phyloP scores from a whole-genome alignment of 2,329 filamentous ascomycete species.

The Alternaria brassicicola region DNA sequence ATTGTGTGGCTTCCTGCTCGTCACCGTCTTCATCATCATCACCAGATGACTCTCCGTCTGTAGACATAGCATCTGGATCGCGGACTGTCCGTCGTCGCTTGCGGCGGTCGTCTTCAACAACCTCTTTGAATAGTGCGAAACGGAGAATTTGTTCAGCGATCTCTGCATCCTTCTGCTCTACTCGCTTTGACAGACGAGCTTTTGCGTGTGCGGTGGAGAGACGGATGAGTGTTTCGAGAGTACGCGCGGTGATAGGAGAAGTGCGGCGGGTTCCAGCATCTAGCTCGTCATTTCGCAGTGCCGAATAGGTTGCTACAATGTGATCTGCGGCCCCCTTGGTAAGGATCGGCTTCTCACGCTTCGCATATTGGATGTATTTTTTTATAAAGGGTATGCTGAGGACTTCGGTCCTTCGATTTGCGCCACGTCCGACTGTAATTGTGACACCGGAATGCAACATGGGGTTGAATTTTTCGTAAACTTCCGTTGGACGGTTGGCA shows the following conservation, averaged over 20 bases:
- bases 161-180: conserved; percentile 87
- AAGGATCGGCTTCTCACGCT: conserved; percentile 85
- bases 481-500: conserved; percentile 78
- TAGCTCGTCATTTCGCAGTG: conserved; percentile 92
- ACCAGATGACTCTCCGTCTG: conserved; percentile 64
- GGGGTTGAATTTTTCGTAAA: conserved; percentile 94
- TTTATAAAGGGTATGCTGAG: conserved; percentile 98
- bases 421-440: conserved; percentile 73
- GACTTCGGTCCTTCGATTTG: conserved; percentile 80
- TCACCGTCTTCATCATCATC: conserved; percentile 67
- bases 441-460: conserved; percentile 95
- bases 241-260: conserved; percentile 94
- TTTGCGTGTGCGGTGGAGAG: conserved; percentile 96
- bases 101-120: conserved; percentile 76
- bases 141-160: conserved; percentile 88
- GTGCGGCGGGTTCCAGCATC: conserved; percentile 92
- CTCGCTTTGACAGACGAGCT: conserved; percentile 81
- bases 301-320: conserved; percentile 89
- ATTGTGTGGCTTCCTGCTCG: conserved; percentile 36
- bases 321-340: conserved; percentile 92
- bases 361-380: conserved; percentile 99
- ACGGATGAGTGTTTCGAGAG: conserved; percentile 96
- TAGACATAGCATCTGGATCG: conserved; percentile 59
- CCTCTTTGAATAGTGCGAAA: conserved; percentile 97
- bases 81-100: conserved; percentile 81